Percentiles rank a stretch among this genome's conserved stretches.
Conservation (phyloP, 176 grass and related monocot species). For the Oryza meridionalis region DNA sequence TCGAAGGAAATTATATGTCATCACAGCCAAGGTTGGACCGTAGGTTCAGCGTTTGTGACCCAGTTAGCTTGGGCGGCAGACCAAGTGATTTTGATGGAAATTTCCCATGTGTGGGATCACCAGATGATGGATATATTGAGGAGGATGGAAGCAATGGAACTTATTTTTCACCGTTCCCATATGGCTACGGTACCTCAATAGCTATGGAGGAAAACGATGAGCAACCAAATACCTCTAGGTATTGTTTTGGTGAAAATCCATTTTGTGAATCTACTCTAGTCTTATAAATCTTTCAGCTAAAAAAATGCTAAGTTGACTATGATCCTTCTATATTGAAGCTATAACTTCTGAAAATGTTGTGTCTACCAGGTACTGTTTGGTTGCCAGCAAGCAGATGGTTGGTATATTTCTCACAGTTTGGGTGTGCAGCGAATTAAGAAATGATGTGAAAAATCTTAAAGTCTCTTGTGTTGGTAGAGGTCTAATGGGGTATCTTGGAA, state of each 20-base stretch:
- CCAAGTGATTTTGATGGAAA: slow-evolving; percentile 75
- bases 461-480: slow-evolving; percentile 96
- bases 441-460: slow-evolving; percentile 89
- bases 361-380: slow-evolving; percentile 81
- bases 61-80: slow-evolving; percentile 56
- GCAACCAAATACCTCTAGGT: slow-evolving; percentile 65
- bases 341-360: slow-evolving; percentile 17
- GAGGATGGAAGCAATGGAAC: slow-evolving; percentile 50
- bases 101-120: slow-evolving; percentile 59
- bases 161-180: slow-evolving; percentile 60
- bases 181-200: slow-evolving; percentile 49
- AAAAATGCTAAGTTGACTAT: not conserved
- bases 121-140: slow-evolving; percentile 54
- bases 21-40: slow-evolving; percentile 68
- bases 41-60: slow-evolving; percentile 86
- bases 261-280: no score
- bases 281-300: not conserved
- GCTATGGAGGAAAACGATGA: slow-evolving; percentile 57
- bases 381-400: slow-evolving; percentile 98
- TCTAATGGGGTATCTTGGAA: slow-evolving; percentile 99
- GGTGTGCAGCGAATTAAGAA: slow-evolving; percentile 82
- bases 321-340: not conserved
- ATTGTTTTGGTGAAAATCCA: not conserved
- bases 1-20: slow-evolving; percentile 53
- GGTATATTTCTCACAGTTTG: slow-evolving; percentile 97